phyloP scores from a whole-genome alignment of 2,329 filamentous ascomycete genomes.

The Coniosporium tulheliwenetii region DNA sequence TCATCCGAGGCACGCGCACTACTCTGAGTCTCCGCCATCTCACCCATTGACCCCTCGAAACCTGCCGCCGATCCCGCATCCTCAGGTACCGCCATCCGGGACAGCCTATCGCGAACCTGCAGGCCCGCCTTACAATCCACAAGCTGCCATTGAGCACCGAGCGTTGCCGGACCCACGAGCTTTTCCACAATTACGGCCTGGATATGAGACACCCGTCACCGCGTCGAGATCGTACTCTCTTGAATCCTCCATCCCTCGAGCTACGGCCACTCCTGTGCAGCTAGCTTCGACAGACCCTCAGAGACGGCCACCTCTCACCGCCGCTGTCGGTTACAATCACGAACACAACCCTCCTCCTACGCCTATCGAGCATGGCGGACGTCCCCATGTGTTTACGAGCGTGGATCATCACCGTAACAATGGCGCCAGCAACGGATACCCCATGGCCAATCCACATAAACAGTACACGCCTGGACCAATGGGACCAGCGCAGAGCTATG shows the following conservation, averaged over 20 bases:
- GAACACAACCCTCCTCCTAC: constrained; percentile 1
- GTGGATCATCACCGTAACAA: constrained; percentile 18
- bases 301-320: constrained; percentile 14
- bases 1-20: constrained; percentile 11
- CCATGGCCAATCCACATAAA: constrained; percentile 12
- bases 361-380: constrained; percentile 19
- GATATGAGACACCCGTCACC: not conserved
- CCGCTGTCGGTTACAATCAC: constrained; percentile 1
- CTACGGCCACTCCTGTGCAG: constrained; percentile 10
- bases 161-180: not conserved
- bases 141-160: not conserved
- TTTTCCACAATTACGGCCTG: not conserved
- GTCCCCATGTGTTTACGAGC: constrained; percentile 16
- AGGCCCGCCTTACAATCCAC: not conserved
- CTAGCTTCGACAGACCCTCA: no score
- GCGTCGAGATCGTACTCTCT: not conserved
- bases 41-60: not conserved
- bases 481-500: constrained; percentile 14
- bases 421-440: constrained; percentile 16
- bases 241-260: constrained; percentile 8
- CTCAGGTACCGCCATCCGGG: not conserved
- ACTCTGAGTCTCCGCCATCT: constrained; percentile 10
- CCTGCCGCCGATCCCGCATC: not conserved
- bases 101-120: not conserved
- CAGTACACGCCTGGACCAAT: constrained; percentile 16